These are phyloP conservation scores for Vaccinium myrtillus DNA, from an alignment of 148 eudicot genomes.

Conservation along the genomic window DNA sequence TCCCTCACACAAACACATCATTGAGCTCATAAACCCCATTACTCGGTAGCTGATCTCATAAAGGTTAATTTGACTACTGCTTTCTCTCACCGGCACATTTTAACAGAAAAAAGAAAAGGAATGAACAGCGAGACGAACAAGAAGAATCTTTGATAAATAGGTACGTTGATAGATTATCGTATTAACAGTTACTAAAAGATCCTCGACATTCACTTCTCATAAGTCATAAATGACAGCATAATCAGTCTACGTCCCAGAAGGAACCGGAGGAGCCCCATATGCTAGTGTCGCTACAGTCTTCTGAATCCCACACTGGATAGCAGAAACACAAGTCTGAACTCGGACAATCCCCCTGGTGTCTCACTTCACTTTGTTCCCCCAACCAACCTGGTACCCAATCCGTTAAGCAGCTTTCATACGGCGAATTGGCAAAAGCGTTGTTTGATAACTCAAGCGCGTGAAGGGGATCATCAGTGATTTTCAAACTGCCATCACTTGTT, in stretches of 20 bases:
- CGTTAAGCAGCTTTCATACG: background rate
- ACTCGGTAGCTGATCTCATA: background rate
- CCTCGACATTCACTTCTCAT: background rate
- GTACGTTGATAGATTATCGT: background rate
- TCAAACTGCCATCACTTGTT: background rate
- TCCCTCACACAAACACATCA: background rate
- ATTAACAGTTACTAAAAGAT: background rate
- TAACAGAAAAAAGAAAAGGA: background rate
- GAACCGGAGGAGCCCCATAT: background rate
- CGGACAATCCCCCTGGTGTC: background rate
- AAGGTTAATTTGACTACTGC: background rate
- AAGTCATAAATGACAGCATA: background rate
- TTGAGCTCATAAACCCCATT: background rate
- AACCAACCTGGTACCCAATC: slow-evolving; percentile 5
- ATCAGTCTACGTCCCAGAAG: slow-evolving; percentile 4
- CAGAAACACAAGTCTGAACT: slow-evolving; percentile 5
- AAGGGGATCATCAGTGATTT: slow-evolving; percentile 3
- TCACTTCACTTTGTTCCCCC: slow-evolving; percentile 7
- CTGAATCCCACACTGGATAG: background rate
- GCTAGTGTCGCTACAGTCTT: background rate
- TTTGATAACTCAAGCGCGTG: background rate
- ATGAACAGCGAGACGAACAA: background rate
- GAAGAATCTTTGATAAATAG: background rate
- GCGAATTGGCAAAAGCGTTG: background rate
- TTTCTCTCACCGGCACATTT: background rate